These are phyloP conservation scores for Lodderomyces beijingensis DNA, from an alignment of 1,139 yeast species.

Conservation along the genomic window DNA sequence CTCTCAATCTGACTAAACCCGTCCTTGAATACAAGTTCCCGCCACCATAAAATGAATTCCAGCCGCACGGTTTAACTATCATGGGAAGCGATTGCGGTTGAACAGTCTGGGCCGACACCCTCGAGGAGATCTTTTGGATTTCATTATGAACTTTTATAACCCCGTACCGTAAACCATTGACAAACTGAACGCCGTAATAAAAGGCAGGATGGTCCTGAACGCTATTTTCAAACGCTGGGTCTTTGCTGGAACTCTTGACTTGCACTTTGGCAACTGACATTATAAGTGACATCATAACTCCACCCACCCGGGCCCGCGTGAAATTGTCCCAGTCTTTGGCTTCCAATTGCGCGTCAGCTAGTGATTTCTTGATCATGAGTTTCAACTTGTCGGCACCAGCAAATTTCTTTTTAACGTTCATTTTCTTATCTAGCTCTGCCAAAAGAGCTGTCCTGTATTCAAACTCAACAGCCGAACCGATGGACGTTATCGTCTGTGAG, in stretches of 20 bases:
- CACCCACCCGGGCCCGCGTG: slow-evolving; percentile 76
- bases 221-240: slow-evolving; percentile 46
- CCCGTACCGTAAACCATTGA: slow-evolving; percentile 76
- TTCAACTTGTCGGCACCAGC: slow-evolving; percentile 33
- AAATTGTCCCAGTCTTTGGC: slow-evolving; percentile 39
- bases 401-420: slow-evolving; percentile 24
- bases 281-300: slow-evolving; percentile 68
- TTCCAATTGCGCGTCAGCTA: slow-evolving; percentile 12
- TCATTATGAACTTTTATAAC: slow-evolving; percentile 72
- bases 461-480: slow-evolving; percentile 80
- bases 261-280: slow-evolving; percentile 79
- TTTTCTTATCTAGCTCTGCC: slow-evolving; percentile 53
- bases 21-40: slow-evolving; percentile 71
- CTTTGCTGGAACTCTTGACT: slow-evolving; percentile 62
- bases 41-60: slow-evolving; percentile 80
- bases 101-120: slow-evolving; percentile 59
- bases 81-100: slow-evolving; percentile 92
- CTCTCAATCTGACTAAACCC: slow-evolving; percentile 69
- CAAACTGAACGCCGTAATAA: slow-evolving; percentile 80
- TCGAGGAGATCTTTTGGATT: slow-evolving; percentile 64
- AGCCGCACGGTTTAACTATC: slow-evolving; percentile 84
- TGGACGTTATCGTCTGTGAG: slow-evolving; percentile 73
- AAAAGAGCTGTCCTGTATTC: slow-evolving; percentile 73
- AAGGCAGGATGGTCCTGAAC: slow-evolving; percentile 91
- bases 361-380: slow-evolving; percentile 28